Percentiles rank a stretch among this genome's conserved stretches.
Conservation (phyloP, 2,329 filamentous ascomycete genomes). For the Dactylellina haptotyla region DNA sequence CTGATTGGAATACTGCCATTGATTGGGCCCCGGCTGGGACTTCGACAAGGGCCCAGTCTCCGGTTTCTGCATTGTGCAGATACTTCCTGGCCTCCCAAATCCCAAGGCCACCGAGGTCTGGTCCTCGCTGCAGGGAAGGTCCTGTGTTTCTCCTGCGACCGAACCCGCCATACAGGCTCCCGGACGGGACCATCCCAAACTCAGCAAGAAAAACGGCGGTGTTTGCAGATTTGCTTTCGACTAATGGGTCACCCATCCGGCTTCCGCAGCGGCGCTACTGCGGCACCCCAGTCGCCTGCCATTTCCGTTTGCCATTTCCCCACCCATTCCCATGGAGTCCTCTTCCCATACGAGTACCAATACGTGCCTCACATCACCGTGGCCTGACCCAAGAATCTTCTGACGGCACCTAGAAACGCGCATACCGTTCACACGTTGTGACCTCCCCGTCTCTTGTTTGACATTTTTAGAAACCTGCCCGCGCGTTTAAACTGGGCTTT, state of each 20-base stretch:
- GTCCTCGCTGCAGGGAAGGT: background rate
- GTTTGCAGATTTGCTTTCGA: constrained; percentile 43
- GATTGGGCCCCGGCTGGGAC: background rate
- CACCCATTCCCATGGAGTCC: constrained; percentile 22
- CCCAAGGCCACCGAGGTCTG: background rate
- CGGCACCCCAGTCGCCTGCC: constrained; percentile 33
- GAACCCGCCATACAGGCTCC: constrained; percentile 50
- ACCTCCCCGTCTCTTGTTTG: no score
- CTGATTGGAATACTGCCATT: no score
- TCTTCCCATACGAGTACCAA: constrained; percentile 12
- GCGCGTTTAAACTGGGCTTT: background rate
- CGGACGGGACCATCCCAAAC: constrained; percentile 16
- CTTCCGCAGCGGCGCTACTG: constrained; percentile 54
- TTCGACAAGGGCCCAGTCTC: no score
- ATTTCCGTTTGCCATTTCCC: constrained; percentile 26
- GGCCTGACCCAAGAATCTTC: constrained; percentile 32
- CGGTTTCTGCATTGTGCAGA: no score
- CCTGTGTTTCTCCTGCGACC: background rate
- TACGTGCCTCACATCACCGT: constrained; percentile 33
- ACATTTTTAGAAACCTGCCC: background rate
- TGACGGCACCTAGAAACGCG: constrained; percentile 9
- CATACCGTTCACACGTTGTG: no score
- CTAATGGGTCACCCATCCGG: constrained; percentile 52
- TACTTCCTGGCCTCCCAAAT: background rate
- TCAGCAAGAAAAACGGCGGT: background rate